Conservation (phyloP, 306 rosid species). For the Cicer bijugum region DNA sequence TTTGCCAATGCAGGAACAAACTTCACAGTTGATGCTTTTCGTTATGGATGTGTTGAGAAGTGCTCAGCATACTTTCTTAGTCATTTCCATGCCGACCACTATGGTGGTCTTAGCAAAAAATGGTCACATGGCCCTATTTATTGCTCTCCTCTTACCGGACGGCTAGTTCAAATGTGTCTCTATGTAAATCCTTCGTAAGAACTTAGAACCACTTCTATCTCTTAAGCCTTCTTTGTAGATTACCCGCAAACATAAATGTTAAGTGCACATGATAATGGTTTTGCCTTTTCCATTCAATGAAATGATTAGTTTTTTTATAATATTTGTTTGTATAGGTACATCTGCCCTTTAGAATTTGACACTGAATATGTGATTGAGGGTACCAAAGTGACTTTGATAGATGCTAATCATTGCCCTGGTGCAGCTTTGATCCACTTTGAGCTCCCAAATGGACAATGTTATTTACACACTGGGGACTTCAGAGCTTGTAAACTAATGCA, state of each 20-base stretch:
- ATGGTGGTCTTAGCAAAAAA: slow-evolving; percentile 63
- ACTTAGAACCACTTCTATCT: slow-evolving; percentile 14
- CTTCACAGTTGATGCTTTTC: slow-evolving; percentile 67
- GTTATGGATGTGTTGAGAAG: slow-evolving; percentile 55
- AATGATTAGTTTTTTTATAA: slow-evolving; percentile 16
- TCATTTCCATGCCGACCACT: slow-evolving; percentile 60
- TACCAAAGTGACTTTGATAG: slow-evolving; percentile 57
- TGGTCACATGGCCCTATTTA: slow-evolving; percentile 68
- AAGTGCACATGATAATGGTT: slow-evolving; percentile 1
- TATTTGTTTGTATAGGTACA: slow-evolving; percentile 49
- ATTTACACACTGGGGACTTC: slow-evolving; percentile 65
- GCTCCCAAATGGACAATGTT: slow-evolving; percentile 54
- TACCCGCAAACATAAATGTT: neutral
- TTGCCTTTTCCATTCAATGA: slow-evolving; percentile 24
- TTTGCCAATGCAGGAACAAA: slow-evolving; percentile 50
- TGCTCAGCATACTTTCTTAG: slow-evolving; percentile 61
- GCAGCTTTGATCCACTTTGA: slow-evolving; percentile 61
- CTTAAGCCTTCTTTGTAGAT: slow-evolving; percentile 1
- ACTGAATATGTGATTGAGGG: slow-evolving; percentile 50
- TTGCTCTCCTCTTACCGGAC: slow-evolving; percentile 56
- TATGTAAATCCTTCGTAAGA: slow-evolving; percentile 60
- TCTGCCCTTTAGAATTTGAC: slow-evolving; percentile 54
- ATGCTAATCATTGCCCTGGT: slow-evolving; percentile 68
- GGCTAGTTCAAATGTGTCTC: slow-evolving; percentile 58
- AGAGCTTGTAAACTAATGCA: slow-evolving; percentile 61